A percentile compares a stretch with the other conserved stretches of the same genome.
These are phyloP conservation scores for Brassica balearica DNA, from an alignment of 441 rosid genomes.

Conservation along the genomic window DNA sequence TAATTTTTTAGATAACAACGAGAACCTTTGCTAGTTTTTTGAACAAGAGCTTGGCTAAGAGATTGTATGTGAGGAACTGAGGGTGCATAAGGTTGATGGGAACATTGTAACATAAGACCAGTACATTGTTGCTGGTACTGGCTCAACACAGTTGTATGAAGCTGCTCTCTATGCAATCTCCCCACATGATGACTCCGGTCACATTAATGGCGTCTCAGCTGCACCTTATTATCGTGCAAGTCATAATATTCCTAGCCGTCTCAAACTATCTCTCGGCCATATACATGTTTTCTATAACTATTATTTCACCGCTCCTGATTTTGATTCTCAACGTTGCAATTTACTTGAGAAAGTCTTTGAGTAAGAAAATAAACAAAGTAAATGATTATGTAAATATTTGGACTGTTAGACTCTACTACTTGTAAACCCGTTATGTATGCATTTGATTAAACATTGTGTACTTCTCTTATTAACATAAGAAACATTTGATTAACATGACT, in stretches of 20 bases:
- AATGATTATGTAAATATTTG: too few relatives aligned
- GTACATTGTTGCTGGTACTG: slow-evolving; percentile 83
- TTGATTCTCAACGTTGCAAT: too few relatives aligned
- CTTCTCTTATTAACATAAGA: too few relatives aligned
- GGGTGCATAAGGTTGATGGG: slow-evolving; percentile 72
- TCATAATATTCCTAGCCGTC: background rate
- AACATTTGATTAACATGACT: too few relatives aligned
- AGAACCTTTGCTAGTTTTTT: slow-evolving; percentile 82
- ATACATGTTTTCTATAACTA: too few relatives aligned
- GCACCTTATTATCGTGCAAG: slow-evolving; percentile 64
- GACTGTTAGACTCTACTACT: too few relatives aligned
- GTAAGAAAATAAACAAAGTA: too few relatives aligned
- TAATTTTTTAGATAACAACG: slow-evolving; percentile 70
- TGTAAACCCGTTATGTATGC: too few relatives aligned
- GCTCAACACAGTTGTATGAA: slow-evolving; percentile 84
- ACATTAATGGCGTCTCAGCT: slow-evolving; percentile 73
- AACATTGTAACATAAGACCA: slow-evolving; percentile 57
- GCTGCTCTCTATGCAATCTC: slow-evolving; percentile 80
- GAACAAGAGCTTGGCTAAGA: slow-evolving; percentile 72
- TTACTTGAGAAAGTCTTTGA: too few relatives aligned
- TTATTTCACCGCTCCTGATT: too few relatives aligned
- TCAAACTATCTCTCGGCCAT: too few relatives aligned
- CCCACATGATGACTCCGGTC: slow-evolving; percentile 57
- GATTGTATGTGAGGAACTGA: slow-evolving; percentile 39
- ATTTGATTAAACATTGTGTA: too few relatives aligned